A percentile compares a stretch with the other conserved stretches of the same genome.
Conservation (phyloP, 352 stramenopile genomes). For the Pythium brachiatum region DNA sequence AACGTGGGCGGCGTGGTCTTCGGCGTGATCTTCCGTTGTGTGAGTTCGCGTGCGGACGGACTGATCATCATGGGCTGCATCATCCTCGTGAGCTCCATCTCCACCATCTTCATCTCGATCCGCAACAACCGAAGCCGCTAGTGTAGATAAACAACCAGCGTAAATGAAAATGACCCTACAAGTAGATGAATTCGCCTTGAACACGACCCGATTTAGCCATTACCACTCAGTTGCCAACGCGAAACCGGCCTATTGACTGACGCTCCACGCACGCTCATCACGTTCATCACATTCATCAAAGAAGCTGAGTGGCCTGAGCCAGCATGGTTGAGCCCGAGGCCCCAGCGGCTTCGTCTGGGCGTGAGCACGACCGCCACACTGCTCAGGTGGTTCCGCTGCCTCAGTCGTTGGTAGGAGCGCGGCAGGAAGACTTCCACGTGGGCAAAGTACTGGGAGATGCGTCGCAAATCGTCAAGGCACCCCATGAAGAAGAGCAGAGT, state of each 20-base stretch:
- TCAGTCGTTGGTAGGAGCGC: too few species aligned
- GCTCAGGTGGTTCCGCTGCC: slow-evolving; percentile 18
- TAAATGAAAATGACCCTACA: too few species aligned
- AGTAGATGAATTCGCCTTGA: too few species aligned
- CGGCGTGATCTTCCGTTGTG: slow-evolving; percentile 60
- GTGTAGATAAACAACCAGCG: neutral
- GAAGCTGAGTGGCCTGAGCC: neutral
- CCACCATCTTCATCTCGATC: slow-evolving; percentile 43
- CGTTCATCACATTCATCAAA: too few species aligned
- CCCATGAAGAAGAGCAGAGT: slow-evolving; percentile 38
- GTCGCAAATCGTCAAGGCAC: slow-evolving; percentile 9
- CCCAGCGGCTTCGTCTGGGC: neutral
- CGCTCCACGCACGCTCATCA: too few species aligned
- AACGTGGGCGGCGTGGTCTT: slow-evolving; percentile 74
- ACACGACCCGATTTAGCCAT: too few species aligned
- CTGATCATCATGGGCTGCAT: slow-evolving; percentile 62
- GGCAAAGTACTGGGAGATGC: slow-evolving; percentile 37
- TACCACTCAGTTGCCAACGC: neutral
- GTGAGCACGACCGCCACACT: neutral
- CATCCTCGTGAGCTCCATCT: slow-evolving; percentile 47
- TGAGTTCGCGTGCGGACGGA: slow-evolving; percentile 29
- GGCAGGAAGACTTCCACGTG: slow-evolving; percentile 37
- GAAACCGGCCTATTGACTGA: neutral
- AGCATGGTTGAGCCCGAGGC: too few species aligned
- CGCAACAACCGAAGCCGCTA: slow-evolving; percentile 30